Evolutionary conservation across 768 basidiomycete species (phyloP).

Genomic region (Collybia nuda): DNA sequence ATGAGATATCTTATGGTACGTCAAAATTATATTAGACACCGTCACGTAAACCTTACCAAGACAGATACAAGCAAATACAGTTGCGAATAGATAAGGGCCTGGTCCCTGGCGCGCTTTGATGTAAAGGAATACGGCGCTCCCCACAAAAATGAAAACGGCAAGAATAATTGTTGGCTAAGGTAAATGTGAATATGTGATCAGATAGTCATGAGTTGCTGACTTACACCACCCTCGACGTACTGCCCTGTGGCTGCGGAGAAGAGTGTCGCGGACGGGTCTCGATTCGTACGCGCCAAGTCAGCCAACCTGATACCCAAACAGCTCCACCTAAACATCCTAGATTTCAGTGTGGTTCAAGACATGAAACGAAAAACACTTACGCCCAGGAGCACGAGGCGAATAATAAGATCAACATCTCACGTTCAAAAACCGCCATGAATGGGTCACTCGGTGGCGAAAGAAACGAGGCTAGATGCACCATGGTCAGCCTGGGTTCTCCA

Average conservation of each 20-base stretch:
- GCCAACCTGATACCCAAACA: conserved; percentile 68
- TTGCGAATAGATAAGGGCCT: conserved; percentile 59
- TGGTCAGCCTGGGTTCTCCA: no score
- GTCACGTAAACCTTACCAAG: conserved; percentile 35
- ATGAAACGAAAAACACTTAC: conserved; percentile 35
- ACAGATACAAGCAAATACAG: conserved; percentile 59
- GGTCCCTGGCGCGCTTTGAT: conserved; percentile 60
- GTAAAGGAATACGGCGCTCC: conserved; percentile 55
- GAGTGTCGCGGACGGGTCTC: conserved; percentile 34
- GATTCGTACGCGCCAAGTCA: conserved; percentile 48
- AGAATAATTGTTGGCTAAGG: conserved; percentile 56
- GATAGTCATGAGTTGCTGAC: conserved; percentile 8
- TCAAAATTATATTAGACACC: background rate
- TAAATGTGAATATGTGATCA: background rate
- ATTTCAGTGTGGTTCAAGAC: background rate
- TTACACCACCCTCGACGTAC: conserved; percentile 53
- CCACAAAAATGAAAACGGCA: conserved; percentile 63
- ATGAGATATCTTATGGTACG: conserved; percentile 45
- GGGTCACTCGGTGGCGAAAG: conserved; percentile 69
- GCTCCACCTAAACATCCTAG: conserved; percentile 47
- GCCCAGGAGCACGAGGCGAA: conserved; percentile 57
- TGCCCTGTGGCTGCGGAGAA: conserved; percentile 44
- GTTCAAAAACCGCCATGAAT: conserved; percentile 66
- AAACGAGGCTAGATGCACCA: conserved; percentile 45
- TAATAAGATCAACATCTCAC: conserved; percentile 53